Conservation (phyloP, 345 rosid species). For the Punica granatum region DNA sequence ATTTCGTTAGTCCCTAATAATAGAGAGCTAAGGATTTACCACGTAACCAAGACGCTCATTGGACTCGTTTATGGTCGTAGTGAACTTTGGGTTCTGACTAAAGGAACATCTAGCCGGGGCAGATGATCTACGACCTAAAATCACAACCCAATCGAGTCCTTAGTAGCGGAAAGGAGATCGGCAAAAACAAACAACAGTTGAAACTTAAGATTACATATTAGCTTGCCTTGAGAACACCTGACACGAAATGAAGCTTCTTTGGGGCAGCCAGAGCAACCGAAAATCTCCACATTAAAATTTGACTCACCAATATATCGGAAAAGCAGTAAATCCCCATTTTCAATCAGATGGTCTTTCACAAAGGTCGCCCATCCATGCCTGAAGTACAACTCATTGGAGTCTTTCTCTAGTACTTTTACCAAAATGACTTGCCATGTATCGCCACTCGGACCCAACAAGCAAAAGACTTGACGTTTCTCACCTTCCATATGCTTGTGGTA, state of each 20-base stretch:
- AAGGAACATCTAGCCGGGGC: too few species aligned
- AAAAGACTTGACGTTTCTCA: neutral
- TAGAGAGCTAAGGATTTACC: too few species aligned
- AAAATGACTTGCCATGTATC: neutral
- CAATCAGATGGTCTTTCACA: neutral
- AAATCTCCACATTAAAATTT: neutral
- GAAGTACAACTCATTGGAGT: neutral
- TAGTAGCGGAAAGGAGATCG: too few species aligned
- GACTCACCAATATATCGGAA: neutral
- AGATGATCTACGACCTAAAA: too few species aligned
- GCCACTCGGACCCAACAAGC: neutral
- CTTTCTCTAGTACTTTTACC: neutral
- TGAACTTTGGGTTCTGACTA: too few species aligned
- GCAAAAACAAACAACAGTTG: too few species aligned
- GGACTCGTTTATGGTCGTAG: too few species aligned
- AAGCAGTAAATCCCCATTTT: neutral
- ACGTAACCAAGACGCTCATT: too few species aligned
- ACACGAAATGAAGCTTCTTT: conserved; percentile 3
- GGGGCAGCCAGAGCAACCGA: neutral
- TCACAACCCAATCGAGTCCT: too few species aligned
- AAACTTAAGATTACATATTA: too few species aligned
- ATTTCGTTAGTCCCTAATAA: too few species aligned
- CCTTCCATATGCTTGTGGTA: neutral
- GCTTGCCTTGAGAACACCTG: neutral
- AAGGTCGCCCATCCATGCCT: neutral